These are phyloP conservation scores for Fusarium protoensiforme DNA, from an alignment of 2,329 filamentous ascomycete genomes.

Conservation along the genomic window DNA sequence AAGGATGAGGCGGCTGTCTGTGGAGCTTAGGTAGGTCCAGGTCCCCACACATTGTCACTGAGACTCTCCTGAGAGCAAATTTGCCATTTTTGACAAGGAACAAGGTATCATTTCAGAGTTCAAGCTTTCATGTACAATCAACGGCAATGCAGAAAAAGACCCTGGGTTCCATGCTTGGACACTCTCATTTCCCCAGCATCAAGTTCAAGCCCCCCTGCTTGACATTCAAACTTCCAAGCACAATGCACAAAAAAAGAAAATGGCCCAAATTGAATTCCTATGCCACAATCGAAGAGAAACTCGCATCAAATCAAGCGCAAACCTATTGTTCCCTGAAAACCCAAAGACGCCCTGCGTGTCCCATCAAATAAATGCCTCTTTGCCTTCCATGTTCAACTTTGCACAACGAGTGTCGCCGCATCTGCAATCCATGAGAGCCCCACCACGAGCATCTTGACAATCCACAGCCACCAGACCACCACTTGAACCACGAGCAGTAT, in stretches of 20 bases:
- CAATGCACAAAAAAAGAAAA: background rate
- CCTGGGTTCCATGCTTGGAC: background rate
- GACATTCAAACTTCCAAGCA: background rate
- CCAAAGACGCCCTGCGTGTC: slow-evolving; percentile 34
- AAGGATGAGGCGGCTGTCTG: slow-evolving; percentile 15
- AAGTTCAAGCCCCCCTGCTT: background rate
- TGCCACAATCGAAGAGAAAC: background rate
- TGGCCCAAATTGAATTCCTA: slow-evolving; percentile 6
- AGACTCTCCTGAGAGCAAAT: background rate
- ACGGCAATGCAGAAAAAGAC: slow-evolving; percentile 16
- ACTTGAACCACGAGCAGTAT: slow-evolving; percentile 44
- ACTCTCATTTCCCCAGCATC: background rate
- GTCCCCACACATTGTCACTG: slow-evolving; percentile 1
- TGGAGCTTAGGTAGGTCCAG: no score
- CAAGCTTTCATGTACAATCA: slow-evolving; percentile 12
- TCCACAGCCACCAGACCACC: slow-evolving; percentile 47
- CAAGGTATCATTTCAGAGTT: slow-evolving; percentile 19
- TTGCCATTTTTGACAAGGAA: slow-evolving; percentile 7
- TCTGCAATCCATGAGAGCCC: slow-evolving; percentile 45
- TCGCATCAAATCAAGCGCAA: slow-evolving; percentile 9
- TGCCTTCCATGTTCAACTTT: slow-evolving; percentile 13
- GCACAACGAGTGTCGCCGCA: slow-evolving; percentile 41
- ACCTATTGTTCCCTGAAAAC: slow-evolving; percentile 7
- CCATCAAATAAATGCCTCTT: slow-evolving; percentile 8
- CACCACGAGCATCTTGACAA: slow-evolving; percentile 34